Percentiles rank a stretch among this genome's conserved stretches.
Evolutionary conservation across 140 eudicot genomes (phyloP).

Genomic region (Anethum foeniculum): DNA sequence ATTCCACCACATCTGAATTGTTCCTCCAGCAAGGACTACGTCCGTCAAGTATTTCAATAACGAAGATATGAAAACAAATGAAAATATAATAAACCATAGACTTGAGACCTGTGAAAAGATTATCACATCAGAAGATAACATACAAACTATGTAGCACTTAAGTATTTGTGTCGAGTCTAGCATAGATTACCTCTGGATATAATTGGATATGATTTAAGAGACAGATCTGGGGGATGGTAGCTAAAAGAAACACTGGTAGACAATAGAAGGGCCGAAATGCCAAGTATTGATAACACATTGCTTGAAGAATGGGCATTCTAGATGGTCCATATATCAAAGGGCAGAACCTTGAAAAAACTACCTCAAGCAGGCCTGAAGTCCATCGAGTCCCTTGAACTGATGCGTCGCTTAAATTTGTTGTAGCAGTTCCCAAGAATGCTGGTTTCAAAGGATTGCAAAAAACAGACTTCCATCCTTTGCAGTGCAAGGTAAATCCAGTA

Average conservation of each 20-base stretch:
- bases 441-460: constrained; percentile 40
- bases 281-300: constrained; percentile 35
- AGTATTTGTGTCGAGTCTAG: neutral
- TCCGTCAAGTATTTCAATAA: neutral
- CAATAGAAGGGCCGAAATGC: constrained; percentile 22
- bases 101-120: neutral
- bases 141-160: neutral
- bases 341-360: constrained; percentile 38
- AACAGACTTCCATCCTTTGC: constrained; percentile 57
- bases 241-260: constrained; percentile 17
- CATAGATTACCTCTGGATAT: constrained; percentile 46
- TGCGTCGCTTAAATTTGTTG: constrained; percentile 39
- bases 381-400: constrained; percentile 56
- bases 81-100: neutral
- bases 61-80: neutral
- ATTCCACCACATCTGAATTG: neutral
- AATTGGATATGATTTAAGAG: constrained; percentile 47
- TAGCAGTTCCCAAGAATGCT: constrained; percentile 50
- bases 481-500: constrained; percentile 43
- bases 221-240: constrained; percentile 54
- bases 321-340: constrained; percentile 46
- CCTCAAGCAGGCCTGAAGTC: constrained; percentile 42
- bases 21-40: constrained; percentile 1
- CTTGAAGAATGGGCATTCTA: constrained; percentile 35
- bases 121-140: neutral